Percentiles rank a stretch among this genome's conserved stretches.
Conservation (phyloP, 495 filamentous ascomycete genomes). For the Penicillium flavigenum region DNA sequence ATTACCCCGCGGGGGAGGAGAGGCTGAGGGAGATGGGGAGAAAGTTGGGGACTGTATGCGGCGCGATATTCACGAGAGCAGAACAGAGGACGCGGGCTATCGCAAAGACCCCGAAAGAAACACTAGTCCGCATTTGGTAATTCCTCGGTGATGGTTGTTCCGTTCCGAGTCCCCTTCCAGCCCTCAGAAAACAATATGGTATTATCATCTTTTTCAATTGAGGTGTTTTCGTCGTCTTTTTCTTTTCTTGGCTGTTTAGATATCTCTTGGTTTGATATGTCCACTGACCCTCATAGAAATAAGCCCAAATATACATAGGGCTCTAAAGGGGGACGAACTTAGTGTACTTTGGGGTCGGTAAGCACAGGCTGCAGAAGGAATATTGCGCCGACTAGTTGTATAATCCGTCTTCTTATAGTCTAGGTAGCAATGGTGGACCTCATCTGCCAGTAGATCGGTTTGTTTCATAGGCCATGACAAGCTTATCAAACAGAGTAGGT, state of each 20-base stretch:
- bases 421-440: not conserved
- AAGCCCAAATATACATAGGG: too few species aligned
- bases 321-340: too few species aligned
- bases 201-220: not conserved
- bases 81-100: conserved; percentile 37
- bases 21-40: conserved; percentile 36
- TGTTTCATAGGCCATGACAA: not conserved
- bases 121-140: conserved; percentile 41
- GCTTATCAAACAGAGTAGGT: not conserved
- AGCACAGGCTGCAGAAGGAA: not conserved
- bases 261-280: too few species aligned
- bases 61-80: conserved; percentile 40
- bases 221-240: too few species aligned
- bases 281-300: too few species aligned
- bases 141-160: conserved; percentile 29
- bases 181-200: not conserved
- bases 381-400: not conserved
- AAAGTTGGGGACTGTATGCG: conserved; percentile 35
- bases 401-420: not conserved
- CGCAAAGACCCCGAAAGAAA: conserved; percentile 46
- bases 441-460: not conserved
- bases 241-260: too few species aligned
- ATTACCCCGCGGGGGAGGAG: conserved; percentile 40
- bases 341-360: not conserved
- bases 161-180: conserved; percentile 17